Evolutionary conservation across 345 rosid genomes (phyloP), one percentile per base, ranked within the genome.

Genomic region (Trapa incisa): DNA sequence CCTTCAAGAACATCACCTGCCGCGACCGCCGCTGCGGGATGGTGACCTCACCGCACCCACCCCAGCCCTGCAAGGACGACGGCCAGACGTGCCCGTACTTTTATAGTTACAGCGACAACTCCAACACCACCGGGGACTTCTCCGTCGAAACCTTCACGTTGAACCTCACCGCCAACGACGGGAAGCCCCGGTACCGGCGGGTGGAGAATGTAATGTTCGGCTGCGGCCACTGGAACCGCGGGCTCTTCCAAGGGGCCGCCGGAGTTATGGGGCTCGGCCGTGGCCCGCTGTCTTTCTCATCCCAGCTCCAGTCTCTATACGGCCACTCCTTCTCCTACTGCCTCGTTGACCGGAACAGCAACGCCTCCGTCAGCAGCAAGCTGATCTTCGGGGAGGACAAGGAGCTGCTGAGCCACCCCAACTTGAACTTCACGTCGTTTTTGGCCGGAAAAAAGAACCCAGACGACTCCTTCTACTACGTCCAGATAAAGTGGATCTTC

Each of bases 211-310:
- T 93, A 54, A 90, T 90, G 99, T 90, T 93, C 39, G 99, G 99
- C 29, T 91, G 97, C 71, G 98, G 98, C 32, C 97, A 90, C 74
- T 93, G 97, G 98, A 93, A 93, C 72, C 69, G 98, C 73, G 98
- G 98, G 58, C 80, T 93, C 9, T 93, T 93, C 80, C 97, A 90
- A 33, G 97, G 98, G 36, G 97, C 98, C 17, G 85, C 96, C 2
- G 97, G 98, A 29, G 48, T 93, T 66, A 76, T 93, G 61, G 97
- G 98, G 0, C 83, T 93, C 37, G 98, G 98, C 42, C 82, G 96
- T 82, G 97, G 98, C 0, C 90, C 98, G 2, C 92, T 93, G 39
- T 93, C 98, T 1, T 90, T 93, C 65, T 75, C 96, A 0, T 86
- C 96, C 41, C 99, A 94, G 88, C 89, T 94, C 66, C 92, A 84